Conservation (phyloP, 2,329 filamentous ascomycete genomes). For the Herpotrichia juniperi region DNA sequence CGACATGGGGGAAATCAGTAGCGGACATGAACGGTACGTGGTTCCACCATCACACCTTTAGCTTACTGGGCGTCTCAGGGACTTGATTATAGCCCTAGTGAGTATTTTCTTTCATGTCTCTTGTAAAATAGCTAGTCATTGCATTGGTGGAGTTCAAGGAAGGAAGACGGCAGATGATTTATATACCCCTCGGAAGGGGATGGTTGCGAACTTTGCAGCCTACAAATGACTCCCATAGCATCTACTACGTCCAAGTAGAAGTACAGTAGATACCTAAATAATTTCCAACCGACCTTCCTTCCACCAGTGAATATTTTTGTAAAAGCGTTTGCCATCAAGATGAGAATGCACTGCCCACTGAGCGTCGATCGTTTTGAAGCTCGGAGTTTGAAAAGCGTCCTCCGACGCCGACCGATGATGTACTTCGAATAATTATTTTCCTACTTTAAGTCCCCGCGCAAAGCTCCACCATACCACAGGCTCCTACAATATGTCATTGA, state of each 20-base stretch:
- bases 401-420: conserved; percentile 39
- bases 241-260: not conserved
- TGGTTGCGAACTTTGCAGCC: not conserved
- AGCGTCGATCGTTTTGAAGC: conserved; percentile 7
- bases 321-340: too few species aligned
- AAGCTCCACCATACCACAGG: not conserved
- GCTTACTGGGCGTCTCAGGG: not conserved
- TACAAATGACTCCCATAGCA: not conserved
- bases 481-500: conserved; percentile 36
- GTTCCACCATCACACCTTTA: not conserved
- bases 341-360: not conserved
- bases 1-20: conserved; percentile 45
- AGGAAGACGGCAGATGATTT: not conserved
- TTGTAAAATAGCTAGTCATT: conserved; percentile 4
- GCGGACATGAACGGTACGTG: not conserved
- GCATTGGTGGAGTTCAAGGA: conserved; percentile 15
- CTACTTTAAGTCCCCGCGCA: not conserved
- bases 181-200: not conserved
- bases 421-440: conserved; percentile 35
- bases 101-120: not conserved
- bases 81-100: not conserved
- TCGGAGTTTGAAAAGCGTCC: conserved; percentile 40
- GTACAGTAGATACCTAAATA: conserved; percentile 7
- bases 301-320: too few species aligned
- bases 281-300: too few species aligned